Percentiles rank a stretch among this genome's conserved stretches.
phyloP scores from a whole-genome alignment of 2,329 filamentous ascomycete genomes.

The Parasarocladium wereldwijsianum region DNA sequence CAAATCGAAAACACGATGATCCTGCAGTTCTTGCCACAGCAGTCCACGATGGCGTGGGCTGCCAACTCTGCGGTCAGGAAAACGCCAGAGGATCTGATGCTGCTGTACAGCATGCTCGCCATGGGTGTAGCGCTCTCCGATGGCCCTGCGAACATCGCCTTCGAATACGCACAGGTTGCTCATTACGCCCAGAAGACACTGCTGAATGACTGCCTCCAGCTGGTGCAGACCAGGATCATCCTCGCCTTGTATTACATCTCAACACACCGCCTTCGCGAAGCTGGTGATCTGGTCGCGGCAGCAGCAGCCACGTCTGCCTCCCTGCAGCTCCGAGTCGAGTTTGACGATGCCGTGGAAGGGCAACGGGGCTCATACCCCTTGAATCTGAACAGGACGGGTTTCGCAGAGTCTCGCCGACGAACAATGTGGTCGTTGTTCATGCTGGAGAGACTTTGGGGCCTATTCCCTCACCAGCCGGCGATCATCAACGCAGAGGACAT shows the following conservation, averaged over 20 bases:
- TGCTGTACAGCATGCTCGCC: constrained; percentile 28
- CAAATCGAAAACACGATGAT: constrained; percentile 26
- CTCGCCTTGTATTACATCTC: constrained; percentile 53
- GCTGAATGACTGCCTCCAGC: constrained; percentile 30
- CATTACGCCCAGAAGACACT: constrained; percentile 32
- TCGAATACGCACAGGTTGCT: constrained; percentile 34
- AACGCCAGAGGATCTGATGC: constrained; percentile 28
- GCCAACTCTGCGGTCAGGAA: constrained; percentile 19
- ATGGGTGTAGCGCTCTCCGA: constrained; percentile 23
- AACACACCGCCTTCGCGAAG: constrained; percentile 40
- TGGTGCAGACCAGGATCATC: constrained; percentile 53
- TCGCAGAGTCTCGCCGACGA: constrained; percentile 52
- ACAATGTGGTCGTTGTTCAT: constrained; percentile 61
- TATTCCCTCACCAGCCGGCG: constrained; percentile 36
- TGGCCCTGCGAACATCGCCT: constrained; percentile 20
- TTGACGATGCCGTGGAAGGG: constrained; percentile 28
- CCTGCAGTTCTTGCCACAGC: constrained; percentile 26
- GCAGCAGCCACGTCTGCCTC: constrained; percentile 45
- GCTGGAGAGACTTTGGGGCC: constrained; percentile 51
- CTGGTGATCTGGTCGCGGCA: constrained; percentile 48
- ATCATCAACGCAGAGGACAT: constrained; percentile 50
- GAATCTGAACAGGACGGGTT: constrained; percentile 38
- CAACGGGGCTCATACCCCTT: constrained; percentile 31
- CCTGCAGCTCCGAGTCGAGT: constrained; percentile 49
- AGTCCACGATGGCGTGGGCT: constrained; percentile 23